Evolutionary conservation across 2,329 filamentous ascomycete genomes (phyloP).

Genomic region (Phialocephala sp.): DNA sequence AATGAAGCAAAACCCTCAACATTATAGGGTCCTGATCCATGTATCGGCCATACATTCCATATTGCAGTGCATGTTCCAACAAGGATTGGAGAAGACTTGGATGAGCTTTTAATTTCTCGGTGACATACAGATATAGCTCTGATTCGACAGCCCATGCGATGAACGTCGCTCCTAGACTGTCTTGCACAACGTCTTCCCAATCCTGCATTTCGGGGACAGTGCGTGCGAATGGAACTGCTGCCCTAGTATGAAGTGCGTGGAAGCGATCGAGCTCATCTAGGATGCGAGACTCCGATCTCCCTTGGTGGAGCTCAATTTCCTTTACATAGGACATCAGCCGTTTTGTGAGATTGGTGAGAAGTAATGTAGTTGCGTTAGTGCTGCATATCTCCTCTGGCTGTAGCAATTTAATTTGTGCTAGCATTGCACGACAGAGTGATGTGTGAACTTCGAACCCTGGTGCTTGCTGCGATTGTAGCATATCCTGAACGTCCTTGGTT

Average conservation of each 20-base stretch:
- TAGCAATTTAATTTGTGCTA: neutral
- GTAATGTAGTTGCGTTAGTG: too few relatives aligned
- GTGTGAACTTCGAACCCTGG: neutral
- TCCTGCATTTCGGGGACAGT: neutral
- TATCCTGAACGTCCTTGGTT: neutral
- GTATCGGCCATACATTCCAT: neutral
- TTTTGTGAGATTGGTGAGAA: neutral
- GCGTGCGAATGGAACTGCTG: neutral
- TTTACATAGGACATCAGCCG: neutral
- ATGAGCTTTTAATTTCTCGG: neutral
- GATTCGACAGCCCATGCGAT: neutral
- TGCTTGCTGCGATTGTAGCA: neutral
- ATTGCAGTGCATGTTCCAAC: neutral
- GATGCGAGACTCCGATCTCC: neutral
- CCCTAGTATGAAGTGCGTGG: neutral
- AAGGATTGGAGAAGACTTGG: neutral
- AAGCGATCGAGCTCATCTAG: neutral
- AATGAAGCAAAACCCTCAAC: neutral
- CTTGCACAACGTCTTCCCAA: neutral
- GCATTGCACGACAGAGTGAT: neutral
- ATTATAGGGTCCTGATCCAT: neutral
- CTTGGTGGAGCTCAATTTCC: neutral
- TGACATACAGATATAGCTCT: neutral
- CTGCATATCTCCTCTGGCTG: neutral
- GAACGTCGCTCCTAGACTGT: neutral